Conservation (phyloP, 768 basidiomycete genomes). For the Cystobasidium onofrii region DNA sequence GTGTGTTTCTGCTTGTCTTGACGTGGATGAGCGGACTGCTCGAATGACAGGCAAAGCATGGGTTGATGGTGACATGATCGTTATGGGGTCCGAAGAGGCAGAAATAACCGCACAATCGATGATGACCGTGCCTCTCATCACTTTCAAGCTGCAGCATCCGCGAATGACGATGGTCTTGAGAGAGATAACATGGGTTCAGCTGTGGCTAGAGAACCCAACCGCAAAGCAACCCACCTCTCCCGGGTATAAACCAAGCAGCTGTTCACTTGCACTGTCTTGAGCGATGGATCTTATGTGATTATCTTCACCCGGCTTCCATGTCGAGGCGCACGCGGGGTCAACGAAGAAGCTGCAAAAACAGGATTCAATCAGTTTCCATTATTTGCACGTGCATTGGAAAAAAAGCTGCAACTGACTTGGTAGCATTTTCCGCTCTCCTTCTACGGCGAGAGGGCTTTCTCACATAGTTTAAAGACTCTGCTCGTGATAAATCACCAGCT, state of each 20-base stretch:
- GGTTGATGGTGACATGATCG: conserved; percentile 5
- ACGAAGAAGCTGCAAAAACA: conserved; percentile 8
- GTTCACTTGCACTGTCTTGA: not conserved
- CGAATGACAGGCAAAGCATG: conserved; percentile 17
- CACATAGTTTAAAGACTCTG: not conserved
- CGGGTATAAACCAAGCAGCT: not conserved
- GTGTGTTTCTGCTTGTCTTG: not conserved
- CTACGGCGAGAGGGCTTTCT: not conserved
- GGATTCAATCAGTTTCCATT: not conserved
- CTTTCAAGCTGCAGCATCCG: not conserved
- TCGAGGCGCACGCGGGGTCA: conserved; percentile 14
- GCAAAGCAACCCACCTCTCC: not conserved
- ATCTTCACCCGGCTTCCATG: not conserved
- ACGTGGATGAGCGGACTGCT: not conserved
- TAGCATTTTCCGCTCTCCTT: not conserved
- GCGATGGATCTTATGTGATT: not conserved
- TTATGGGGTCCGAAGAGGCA: not conserved
- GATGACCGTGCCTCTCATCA: not conserved
- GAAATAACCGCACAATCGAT: not conserved
- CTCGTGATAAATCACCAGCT: not conserved
- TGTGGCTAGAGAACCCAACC: not conserved
- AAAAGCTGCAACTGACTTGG: not conserved
- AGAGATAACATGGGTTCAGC: not conserved
- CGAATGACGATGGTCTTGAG: not conserved
- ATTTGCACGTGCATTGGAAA: not conserved